These are phyloP conservation scores for Quercus agrifolia DNA, from an alignment of 306 rosid species.

Conservation along the genomic window DNA sequence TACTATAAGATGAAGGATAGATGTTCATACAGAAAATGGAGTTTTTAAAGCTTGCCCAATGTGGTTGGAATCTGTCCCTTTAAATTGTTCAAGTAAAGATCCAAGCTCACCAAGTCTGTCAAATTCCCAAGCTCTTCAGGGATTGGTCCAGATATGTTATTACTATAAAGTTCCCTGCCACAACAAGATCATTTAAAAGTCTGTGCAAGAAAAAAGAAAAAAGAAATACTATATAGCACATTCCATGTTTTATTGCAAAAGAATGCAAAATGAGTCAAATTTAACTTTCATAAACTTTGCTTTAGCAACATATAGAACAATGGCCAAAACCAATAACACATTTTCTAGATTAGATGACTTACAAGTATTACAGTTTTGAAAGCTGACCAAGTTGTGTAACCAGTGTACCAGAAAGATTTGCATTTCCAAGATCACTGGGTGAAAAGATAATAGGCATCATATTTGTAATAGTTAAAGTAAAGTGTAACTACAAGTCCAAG, in stretches of 20 bases:
- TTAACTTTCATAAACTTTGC: not conserved
- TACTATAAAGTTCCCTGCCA: constrained; percentile 83
- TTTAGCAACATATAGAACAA: not conserved
- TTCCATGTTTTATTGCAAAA: not conserved
- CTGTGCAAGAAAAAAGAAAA: not conserved
- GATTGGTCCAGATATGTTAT: constrained; percentile 60
- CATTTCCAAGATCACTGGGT: constrained; percentile 92
- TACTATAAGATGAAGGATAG: constrained; percentile 38
- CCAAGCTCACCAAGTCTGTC: constrained; percentile 86
- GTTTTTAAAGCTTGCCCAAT: constrained; percentile 50
- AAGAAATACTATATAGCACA: too few species aligned
- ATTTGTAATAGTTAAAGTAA: not conserved
- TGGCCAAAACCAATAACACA: not conserved
- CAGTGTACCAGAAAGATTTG: constrained; percentile 75
- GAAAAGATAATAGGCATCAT: constrained; percentile 23
- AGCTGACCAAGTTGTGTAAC: constrained; percentile 80
- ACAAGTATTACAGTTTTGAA: constrained; percentile 80
- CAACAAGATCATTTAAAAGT: not conserved
- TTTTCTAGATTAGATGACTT: constrained; percentile 30
- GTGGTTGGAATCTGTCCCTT: constrained; percentile 49
- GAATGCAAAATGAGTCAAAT: not conserved
- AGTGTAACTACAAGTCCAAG: not conserved
- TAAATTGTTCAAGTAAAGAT: constrained; percentile 73
- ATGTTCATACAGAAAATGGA: constrained; percentile 73
- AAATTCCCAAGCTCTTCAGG: constrained; percentile 76